phyloP scores from a whole-genome alignment of 2,329 filamentous ascomycete species.

The Trichoderma sp. region DNA sequence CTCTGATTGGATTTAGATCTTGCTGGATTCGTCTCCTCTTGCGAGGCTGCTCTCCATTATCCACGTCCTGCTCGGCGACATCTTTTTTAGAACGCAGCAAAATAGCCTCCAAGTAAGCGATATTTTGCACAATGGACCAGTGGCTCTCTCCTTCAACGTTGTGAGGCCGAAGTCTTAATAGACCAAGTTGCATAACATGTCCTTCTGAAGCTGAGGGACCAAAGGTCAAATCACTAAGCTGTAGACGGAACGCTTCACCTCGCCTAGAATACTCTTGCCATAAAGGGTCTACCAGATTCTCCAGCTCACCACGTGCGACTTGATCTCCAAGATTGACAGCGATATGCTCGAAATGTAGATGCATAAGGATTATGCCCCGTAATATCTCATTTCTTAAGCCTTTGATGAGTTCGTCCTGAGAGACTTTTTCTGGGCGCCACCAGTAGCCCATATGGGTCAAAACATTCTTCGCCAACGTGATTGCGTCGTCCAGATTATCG shows the following conservation, averaged over 20 bases:
- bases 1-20: slow-evolving; percentile 49
- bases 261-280: slow-evolving; percentile 76
- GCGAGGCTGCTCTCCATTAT: slow-evolving; percentile 50
- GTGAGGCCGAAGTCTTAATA: slow-evolving; percentile 57
- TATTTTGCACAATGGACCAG: slow-evolving; percentile 61
- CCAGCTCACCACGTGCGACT: slow-evolving; percentile 51
- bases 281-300: slow-evolving; percentile 70
- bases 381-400: slow-evolving; percentile 76
- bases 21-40: slow-evolving; percentile 53
- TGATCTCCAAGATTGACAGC: slow-evolving; percentile 46
- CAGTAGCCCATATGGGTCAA: slow-evolving; percentile 72
- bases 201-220: slow-evolving; percentile 45
- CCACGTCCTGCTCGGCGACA: slow-evolving; percentile 30
- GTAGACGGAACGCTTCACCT: slow-evolving; percentile 69
- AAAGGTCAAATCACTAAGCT: slow-evolving; percentile 74
- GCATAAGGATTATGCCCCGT: slow-evolving; percentile 66
- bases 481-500: slow-evolving; percentile 67
- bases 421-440: slow-evolving; percentile 72
- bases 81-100: slow-evolving; percentile 37
- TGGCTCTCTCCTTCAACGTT: slow-evolving; percentile 58
- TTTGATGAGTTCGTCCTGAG: slow-evolving; percentile 61
- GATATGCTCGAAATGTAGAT: slow-evolving; percentile 63
- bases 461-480: slow-evolving; percentile 59
- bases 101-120: slow-evolving; percentile 59
- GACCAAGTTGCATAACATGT: slow-evolving; percentile 49